Evolutionary conservation across 805 yeast species (phyloP).

Genomic region (Suhomyces faveliae): DNA sequence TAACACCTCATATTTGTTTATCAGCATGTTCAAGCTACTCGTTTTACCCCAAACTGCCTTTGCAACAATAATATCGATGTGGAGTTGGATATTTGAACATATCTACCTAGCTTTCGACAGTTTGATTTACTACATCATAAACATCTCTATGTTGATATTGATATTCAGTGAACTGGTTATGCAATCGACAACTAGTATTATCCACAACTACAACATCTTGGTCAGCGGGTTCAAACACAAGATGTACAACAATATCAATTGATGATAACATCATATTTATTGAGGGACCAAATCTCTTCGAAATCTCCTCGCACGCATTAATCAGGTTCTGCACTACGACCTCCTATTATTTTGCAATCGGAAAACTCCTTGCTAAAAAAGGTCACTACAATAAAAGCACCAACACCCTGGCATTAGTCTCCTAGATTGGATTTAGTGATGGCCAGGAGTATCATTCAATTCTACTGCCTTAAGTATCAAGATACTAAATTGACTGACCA

Average conservation of each 20-base stretch:
- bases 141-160: constrained; percentile 13
- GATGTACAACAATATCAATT: constrained; percentile 18
- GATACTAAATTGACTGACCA: background rate
- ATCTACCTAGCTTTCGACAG: constrained; percentile 11
- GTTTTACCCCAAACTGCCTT: constrained; percentile 7
- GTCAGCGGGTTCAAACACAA: constrained; percentile 14
- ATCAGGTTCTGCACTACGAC: background rate
- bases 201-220: constrained; percentile 15
- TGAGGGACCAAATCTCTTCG: background rate
- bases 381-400: background rate
- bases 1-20: background rate
- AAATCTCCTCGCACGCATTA: background rate
- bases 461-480: background rate
- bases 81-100: constrained; percentile 7
- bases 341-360: background rate
- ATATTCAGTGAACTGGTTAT: constrained; percentile 10
- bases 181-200: constrained; percentile 10
- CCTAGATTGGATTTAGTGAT: background rate
- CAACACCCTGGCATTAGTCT: background rate
- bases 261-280: background rate
- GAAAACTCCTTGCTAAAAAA: background rate
- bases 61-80: constrained; percentile 6
- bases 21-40: background rate
- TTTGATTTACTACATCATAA: constrained; percentile 12
- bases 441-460: background rate